Base-by-base conservation (phyloP, 768 basidiomycete species). In the Strobilomyces echinocephalus region DNA sequence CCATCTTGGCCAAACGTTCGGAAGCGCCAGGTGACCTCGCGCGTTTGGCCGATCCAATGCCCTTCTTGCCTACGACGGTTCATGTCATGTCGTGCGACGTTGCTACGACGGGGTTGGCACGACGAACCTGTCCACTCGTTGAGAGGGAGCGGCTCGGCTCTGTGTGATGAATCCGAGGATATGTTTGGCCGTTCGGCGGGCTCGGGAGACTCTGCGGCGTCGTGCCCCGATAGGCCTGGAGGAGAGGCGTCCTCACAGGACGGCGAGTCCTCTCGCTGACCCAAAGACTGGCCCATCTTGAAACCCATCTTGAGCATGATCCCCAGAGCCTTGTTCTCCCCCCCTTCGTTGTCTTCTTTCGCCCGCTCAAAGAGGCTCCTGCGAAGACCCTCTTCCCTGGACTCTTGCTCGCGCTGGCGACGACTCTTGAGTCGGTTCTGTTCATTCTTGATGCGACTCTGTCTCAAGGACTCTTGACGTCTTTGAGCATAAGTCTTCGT, bases 221-320 rank as follows among this genome's bases (percentile, higher is more conserved):
- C 6, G 30, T 30, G 1, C 7, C 30, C 30, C 4, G 30, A 30
- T 30, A 30, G 30, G 24, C 44, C 44, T 15, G 58, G 47, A 31
- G 54, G 24, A 35, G 53, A 18, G 30, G 41, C 9, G 39, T 2
- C 48, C 28, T 54, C 52, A 8, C 21, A 42, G 44, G 50, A 36
- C 24, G 53, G 55, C 50, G 47, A 49, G 52, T 49, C 53, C 14
- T 60, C 62, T 21, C 64, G 49, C 63, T 71, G 76, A 16, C 91
- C 90, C 28, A 93, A 76, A 14, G 88, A 76, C 67, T 91, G 83
- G 15, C 91, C 91, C 3, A 88, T 83, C 71, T 86, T 87, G 74
- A 90, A 94, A 1, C 91, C 91, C 91, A 93, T 93, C 73, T 88
- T 92, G 79, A 88, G 83, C 91, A 94, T 94, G 75, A 94, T 92